Base-by-base conservation (phyloP, 2,329 filamentous ascomycete species). In the Volutella citrinella region DNA sequence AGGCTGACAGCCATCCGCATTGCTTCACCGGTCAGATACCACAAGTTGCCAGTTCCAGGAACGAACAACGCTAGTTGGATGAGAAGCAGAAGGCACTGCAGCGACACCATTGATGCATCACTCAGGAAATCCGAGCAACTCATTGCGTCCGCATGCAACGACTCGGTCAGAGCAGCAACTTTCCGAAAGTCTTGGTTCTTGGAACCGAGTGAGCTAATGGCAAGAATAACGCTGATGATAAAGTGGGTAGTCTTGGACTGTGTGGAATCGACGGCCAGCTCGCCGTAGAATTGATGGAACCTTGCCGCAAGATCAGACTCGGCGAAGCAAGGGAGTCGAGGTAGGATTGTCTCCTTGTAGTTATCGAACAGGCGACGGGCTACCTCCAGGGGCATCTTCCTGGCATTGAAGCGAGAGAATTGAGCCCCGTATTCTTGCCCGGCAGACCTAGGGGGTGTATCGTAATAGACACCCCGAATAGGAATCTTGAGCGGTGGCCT, bases 1-100 rank as follows among this genome's bases (percentile, higher is more conserved):
- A 51, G 40, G 19, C 32, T 30, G 19, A 51, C 29, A 7, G 48
- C 46, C 42, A 51, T 49, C 9, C 48, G 40, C 38, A 49, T 43
- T 8, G 46, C 45, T 38, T 51, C 48, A 7, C 46, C 44, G 5
- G 29, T 44, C 27, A 46, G 27, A 18, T 46, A 51, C 44, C 44
- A 49, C 16, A 46, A 32, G 24, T 51, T 51, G 3, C 17, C 32
- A 5, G 38, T 41, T 29, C 44, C 38, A 14, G 48, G 48, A 12
- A 51, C 30, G 15, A 44, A 28, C 13, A 49, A 31, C 10, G 38
- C 39, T 10, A 44, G 17, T 27, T 49, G 48, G 10, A 45, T 40
- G 12, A 51, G 39, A 11, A 51, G 25, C 3, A 51, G 32, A 28
- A n/a, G n/a, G n/a, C 46, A 48, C 10, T 39, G 39, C 19, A 49